Percentiles rank a stretch among this genome's conserved stretches.
phyloP scores from a whole-genome alignment of 352 stramenopile species.

The Phytopythium montanum region DNA sequence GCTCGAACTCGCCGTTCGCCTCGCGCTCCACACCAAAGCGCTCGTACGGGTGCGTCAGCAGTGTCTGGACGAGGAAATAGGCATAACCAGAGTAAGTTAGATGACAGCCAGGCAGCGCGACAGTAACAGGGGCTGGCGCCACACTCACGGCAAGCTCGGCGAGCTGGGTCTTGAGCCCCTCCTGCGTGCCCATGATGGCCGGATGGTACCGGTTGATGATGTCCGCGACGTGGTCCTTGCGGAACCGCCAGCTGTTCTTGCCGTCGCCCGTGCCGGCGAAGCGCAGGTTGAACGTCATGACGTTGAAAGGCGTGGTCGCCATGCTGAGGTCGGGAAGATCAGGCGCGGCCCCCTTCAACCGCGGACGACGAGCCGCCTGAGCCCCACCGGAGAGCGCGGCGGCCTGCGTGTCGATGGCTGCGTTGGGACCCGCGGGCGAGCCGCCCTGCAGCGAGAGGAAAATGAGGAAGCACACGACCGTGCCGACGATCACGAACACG shows the following conservation, averaged over 20 bases:
- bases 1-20: conserved; percentile 70
- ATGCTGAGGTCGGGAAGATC: conserved; percentile 23
- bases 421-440: conserved; percentile 12
- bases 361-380: conserved; percentile 12
- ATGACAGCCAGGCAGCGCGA: too few species aligned
- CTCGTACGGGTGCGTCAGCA: conserved; percentile 62
- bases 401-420: conserved; percentile 31
- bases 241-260: conserved; percentile 60
- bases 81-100: too few species aligned
- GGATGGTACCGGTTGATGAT: conserved; percentile 76
- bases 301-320: conserved; percentile 52
- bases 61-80: conserved; percentile 10
- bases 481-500: conserved; percentile 60
- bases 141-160: conserved; percentile 44
- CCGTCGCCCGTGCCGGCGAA: conserved; percentile 64
- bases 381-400: conserved; percentile 26
- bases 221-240: conserved; percentile 70
- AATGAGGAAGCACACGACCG: conserved; percentile 61
- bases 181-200: conserved; percentile 67
- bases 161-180: conserved; percentile 66
- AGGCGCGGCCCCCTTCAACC: conserved; percentile 31
- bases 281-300: conserved; percentile 86
- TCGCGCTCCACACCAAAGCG: conserved; percentile 71
- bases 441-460: conserved; percentile 57
- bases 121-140: background rate